phyloP scores from a whole-genome alignment of 305 asterid species.

The Fraxinus angustifolia region DNA sequence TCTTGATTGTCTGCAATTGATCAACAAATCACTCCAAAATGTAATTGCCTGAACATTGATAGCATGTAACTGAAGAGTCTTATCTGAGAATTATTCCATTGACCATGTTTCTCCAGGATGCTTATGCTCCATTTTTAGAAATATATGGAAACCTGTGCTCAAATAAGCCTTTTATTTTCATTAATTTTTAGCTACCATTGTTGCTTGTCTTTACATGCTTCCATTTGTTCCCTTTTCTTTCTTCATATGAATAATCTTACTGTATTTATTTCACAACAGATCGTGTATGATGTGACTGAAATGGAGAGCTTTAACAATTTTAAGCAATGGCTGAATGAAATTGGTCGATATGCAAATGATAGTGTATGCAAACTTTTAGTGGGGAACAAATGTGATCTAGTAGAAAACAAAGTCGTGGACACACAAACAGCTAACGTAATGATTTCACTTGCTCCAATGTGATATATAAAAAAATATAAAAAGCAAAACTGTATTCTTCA shows the following conservation, averaged over 20 bases:
- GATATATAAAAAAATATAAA: not conserved
- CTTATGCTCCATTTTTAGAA: not conserved
- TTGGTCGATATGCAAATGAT: slow-evolving; percentile 16
- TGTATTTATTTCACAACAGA: not conserved
- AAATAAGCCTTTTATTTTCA: not conserved
- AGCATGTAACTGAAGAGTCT: not conserved
- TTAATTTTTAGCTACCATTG: not conserved
- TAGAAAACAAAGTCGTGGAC: slow-evolving; percentile 16
- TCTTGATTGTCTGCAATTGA: not conserved
- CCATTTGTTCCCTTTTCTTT: not conserved
- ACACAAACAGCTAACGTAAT: slow-evolving; percentile 14
- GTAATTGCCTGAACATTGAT: not conserved
- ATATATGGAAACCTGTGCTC: not conserved
- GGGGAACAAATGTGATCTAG: slow-evolving; percentile 19
- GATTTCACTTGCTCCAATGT: not conserved
- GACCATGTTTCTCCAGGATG: not conserved
- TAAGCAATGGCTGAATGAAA: slow-evolving; percentile 8
- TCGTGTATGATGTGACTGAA: slow-evolving; percentile 16
- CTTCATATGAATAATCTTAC: not conserved
- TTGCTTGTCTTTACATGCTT: not conserved
- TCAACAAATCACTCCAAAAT: not conserved
- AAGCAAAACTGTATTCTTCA: not conserved
- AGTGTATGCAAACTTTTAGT: slow-evolving; percentile 14
- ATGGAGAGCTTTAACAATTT: slow-evolving; percentile 23
- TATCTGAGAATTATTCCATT: not conserved